Conservation (phyloP, 345 rosid genomes). For the Angophora floribunda region DNA sequence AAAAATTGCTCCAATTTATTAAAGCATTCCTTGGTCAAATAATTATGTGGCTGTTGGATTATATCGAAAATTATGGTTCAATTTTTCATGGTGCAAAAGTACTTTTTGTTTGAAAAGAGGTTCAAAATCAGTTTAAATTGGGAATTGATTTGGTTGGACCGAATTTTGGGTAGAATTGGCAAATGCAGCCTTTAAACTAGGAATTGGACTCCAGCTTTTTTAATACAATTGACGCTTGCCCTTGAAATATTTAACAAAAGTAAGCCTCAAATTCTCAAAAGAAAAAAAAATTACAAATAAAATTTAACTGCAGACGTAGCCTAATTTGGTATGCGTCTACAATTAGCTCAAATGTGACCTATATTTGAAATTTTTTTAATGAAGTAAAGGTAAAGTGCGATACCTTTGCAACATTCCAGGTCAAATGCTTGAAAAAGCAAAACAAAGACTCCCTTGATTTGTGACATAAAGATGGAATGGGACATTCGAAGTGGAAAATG, state of each 20-base stretch:
- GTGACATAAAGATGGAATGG: background rate
- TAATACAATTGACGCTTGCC: accelerated
- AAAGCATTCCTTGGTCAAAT: background rate
- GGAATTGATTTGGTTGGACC: background rate
- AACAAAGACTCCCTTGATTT: background rate
- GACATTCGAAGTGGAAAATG: background rate
- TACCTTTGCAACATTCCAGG: background rate
- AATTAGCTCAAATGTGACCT: background rate
- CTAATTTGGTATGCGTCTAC: background rate
- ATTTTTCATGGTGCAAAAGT: background rate
- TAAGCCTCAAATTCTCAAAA: background rate
- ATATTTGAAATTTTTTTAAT: background rate
- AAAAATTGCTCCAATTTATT: background rate
- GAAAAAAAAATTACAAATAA: background rate
- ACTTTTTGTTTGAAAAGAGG: background rate
- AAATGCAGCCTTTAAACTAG: background rate
- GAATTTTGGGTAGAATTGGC: background rate
- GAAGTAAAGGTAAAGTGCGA: background rate
- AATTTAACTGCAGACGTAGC: background rate
- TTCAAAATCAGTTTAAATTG: background rate
- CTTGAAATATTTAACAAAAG: background rate
- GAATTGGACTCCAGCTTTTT: background rate
- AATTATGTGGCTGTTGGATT: background rate
- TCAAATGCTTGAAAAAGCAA: background rate
- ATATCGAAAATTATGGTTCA: background rate